Conservation (phyloP, 495 filamentous ascomycete species). For the Parathielavia appendiculata region DNA sequence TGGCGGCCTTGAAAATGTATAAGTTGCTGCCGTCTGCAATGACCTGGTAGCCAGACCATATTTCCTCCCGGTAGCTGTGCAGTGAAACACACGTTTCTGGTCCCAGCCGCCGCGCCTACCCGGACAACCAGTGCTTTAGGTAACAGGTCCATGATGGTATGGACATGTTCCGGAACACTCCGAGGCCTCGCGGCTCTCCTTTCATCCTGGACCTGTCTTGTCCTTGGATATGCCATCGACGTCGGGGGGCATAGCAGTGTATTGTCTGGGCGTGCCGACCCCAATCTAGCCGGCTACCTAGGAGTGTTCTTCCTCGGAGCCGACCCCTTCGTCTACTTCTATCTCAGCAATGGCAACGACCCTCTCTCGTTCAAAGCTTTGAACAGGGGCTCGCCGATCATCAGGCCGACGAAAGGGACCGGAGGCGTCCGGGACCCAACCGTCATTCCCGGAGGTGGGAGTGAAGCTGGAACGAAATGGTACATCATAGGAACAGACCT, state of each 20-base stretch:
- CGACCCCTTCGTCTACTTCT: constrained; percentile 51
- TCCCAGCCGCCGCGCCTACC: neutral
- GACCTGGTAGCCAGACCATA: constrained; percentile 5
- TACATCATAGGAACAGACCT: constrained; percentile 52
- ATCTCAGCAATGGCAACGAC: constrained; percentile 48
- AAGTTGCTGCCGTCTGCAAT: neutral
- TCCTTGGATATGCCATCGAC: constrained; percentile 9
- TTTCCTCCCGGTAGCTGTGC: constrained; percentile 2
- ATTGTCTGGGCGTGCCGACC: constrained; percentile 33
- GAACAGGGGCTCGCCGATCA: constrained; percentile 44
- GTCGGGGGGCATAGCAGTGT: constrained; percentile 1
- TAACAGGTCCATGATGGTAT: neutral
- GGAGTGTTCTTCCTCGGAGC: constrained; percentile 51
- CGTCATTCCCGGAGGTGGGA: constrained; percentile 44
- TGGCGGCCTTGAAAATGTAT: constrained; percentile 3
- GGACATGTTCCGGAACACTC: neutral
- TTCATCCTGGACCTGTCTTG: constrained; percentile 11
- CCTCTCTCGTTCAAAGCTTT: constrained; percentile 43
- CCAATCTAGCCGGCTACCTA: constrained; percentile 43
- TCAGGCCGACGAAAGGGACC: constrained; percentile 47
- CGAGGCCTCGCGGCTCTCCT: constrained; percentile 3
- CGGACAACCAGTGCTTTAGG: neutral
- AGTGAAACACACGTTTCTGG: too few species aligned
- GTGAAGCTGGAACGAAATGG: constrained; percentile 48
- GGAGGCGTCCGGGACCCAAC: constrained; percentile 47